phyloP scores from a whole-genome alignment of 2,329 filamentous ascomycete genomes.

The Pseudogymnoascus sp. region DNA sequence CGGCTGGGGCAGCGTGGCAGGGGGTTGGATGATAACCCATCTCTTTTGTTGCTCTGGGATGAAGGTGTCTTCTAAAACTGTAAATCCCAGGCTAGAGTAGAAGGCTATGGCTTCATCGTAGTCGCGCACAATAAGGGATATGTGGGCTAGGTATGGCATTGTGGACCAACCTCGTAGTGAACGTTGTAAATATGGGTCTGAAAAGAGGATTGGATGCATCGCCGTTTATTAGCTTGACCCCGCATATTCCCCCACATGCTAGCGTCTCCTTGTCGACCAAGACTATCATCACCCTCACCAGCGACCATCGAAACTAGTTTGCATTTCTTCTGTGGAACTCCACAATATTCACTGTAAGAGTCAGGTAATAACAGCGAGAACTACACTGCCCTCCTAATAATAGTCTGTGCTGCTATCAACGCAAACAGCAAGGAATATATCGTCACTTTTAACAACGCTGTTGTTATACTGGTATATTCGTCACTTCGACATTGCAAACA shows the following conservation, averaged over 20 bases:
- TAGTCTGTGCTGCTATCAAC: constrained; percentile 21
- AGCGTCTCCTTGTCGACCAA: too few relatives aligned
- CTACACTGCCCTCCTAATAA: background rate
- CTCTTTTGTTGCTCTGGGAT: constrained; percentile 3
- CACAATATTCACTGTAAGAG: too few relatives aligned
- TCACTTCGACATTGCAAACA: constrained; percentile 25
- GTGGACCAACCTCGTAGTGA: background rate
- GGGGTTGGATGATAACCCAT: background rate
- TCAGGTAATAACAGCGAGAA: background rate
- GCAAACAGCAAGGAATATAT: background rate
- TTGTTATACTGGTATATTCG: constrained; percentile 27
- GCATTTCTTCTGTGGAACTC: too few relatives aligned
- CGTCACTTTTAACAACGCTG: constrained; percentile 22
- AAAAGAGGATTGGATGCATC: too few relatives aligned
- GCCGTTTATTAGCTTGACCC: too few relatives aligned
- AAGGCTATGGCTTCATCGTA: constrained; percentile 9
- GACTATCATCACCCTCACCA: too few relatives aligned
- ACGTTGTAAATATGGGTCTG: too few relatives aligned
- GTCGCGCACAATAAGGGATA: constrained; percentile 1
- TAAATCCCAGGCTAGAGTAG: background rate
- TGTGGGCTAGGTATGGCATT: background rate
- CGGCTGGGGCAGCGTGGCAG: background rate
- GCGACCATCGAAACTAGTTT: too few relatives aligned
- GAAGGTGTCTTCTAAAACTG: background rate
- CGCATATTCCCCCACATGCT: too few relatives aligned